Percentiles rank a stretch among this genome's conserved stretches.
phyloP scores from a whole-genome alignment of 208 protist species.

The Angomonas desouzai region DNA sequence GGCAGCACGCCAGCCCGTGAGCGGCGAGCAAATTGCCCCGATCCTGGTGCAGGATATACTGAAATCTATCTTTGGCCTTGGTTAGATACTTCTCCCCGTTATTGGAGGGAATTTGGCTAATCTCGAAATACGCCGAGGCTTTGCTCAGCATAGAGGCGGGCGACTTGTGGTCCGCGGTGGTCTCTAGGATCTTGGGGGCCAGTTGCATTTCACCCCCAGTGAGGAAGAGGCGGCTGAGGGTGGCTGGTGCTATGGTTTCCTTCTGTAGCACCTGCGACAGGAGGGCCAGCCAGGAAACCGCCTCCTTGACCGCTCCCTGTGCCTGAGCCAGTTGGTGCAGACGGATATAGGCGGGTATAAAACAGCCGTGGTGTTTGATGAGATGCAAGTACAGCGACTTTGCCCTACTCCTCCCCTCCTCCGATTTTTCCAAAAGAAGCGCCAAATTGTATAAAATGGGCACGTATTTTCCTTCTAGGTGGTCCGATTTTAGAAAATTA shows the following conservation, averaged over 20 bases:
- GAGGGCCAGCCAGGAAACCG: constrained; percentile 78
- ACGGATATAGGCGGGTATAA: constrained; percentile 66
- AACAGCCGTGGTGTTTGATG: constrained; percentile 72
- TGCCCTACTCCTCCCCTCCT: constrained; percentile 25
- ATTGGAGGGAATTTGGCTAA: constrained; percentile 51
- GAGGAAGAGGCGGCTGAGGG: constrained; percentile 59
- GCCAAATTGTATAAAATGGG: constrained; percentile 82
- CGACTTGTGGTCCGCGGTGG: constrained; percentile 26
- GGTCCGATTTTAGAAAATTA: constrained; percentile 33
- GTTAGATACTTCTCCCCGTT: constrained; percentile 36
- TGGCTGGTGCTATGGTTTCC: constrained; percentile 48
- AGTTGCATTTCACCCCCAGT: constrained; percentile 33
- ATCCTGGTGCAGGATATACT: constrained; percentile 53
- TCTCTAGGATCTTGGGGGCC: constrained; percentile 42
- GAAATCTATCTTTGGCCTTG: constrained; percentile 50
- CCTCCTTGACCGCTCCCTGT: constrained; percentile 46
- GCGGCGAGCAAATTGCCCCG: constrained; percentile 70
- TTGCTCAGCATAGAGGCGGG: constrained; percentile 52
- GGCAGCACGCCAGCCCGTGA: constrained; percentile 82
- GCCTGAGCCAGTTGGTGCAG: constrained; percentile 57
- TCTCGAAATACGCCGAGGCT: constrained; percentile 59
- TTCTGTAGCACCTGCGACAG: constrained; percentile 60
- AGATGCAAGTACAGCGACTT: constrained; percentile 73
- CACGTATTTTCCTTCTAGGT: constrained; percentile 40
- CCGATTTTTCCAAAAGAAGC: constrained; percentile 49